Evolutionary conservation across 257 asterid species (phyloP).

Genomic region (Lavandula angustifolia): DNA sequence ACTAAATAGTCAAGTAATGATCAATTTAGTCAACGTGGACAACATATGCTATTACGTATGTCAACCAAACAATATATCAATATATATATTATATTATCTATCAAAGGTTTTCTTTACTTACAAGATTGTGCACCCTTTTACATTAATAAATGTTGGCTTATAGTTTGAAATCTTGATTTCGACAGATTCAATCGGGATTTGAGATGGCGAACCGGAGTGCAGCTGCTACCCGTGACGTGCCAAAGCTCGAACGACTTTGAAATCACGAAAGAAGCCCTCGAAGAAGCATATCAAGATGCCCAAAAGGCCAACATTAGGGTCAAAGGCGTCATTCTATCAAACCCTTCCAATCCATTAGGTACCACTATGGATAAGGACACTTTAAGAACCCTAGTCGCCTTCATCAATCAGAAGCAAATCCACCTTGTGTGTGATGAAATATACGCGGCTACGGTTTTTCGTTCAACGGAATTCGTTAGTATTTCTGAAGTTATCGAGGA

Average conservation of each 20-base stretch:
- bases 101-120: background rate
- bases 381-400: conserved; percentile 38
- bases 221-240: conserved; percentile 59
- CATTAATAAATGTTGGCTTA: background rate
- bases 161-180: background rate
- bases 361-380: conserved; percentile 55
- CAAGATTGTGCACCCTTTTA: background rate
- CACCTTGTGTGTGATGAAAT: conserved; percentile 88
- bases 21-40: conserved; percentile 28
- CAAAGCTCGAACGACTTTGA: conserved; percentile 57
- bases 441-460: conserved; percentile 60
- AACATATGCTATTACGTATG: background rate
- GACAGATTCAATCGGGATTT: conserved; percentile 79
- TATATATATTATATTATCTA: background rate
- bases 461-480: conserved; percentile 42
- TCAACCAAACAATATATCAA: background rate
- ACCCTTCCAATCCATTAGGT: conserved; percentile 86
- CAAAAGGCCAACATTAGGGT: conserved; percentile 49
- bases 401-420: conserved; percentile 53
- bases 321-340: conserved; percentile 65
- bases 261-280: conserved; percentile 59
- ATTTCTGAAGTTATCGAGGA: conserved; percentile 58
- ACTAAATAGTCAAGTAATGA: conserved; percentile 1
- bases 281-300: conserved; percentile 61
- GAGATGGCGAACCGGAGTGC: conserved; percentile 81